A percentile compares a stretch with the other conserved stretches of the same genome.
These are phyloP conservation scores for Mucuna pruriens DNA, from an alignment of 306 rosid species.

Conservation along the genomic window DNA sequence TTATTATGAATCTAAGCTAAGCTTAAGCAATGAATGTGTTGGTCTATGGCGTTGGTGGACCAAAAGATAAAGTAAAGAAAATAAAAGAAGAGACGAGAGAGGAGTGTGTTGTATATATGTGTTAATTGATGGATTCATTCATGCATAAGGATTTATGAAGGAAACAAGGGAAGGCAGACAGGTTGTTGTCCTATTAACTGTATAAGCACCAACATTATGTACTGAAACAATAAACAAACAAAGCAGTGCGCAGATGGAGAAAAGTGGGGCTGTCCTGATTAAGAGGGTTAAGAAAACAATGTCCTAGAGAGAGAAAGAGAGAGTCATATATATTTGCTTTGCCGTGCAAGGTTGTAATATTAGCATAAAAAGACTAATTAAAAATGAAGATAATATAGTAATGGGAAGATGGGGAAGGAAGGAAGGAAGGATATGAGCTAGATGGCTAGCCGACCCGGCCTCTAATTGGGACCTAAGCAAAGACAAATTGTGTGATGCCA, in stretches of 20 bases:
- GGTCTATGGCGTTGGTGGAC: conserved; percentile 38
- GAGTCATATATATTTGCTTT: conserved; percentile 43
- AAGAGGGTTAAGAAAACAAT: conserved; percentile 64
- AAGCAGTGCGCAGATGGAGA: conserved; percentile 28
- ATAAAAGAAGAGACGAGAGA: not conserved
- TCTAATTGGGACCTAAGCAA: conserved; percentile 52
- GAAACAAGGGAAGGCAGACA: conserved; percentile 40
- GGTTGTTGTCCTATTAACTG: conserved; percentile 48
- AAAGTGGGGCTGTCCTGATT: conserved; percentile 44
- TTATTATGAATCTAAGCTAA: conserved; percentile 39
- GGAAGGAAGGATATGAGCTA: not conserved
- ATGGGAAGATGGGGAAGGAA: not conserved
- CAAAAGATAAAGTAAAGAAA: conserved; percentile 36
- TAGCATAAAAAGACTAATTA: not conserved
- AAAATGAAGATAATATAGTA: conserved; percentile 17
- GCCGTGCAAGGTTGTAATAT: conserved; percentile 55
- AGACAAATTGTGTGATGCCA: conserved; percentile 73
- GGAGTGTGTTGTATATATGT: no score
- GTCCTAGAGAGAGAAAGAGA: not conserved
- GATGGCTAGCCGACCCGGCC: conserved; percentile 45
- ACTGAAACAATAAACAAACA: conserved; percentile 49
- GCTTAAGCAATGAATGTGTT: conserved; percentile 38
- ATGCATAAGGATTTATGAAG: conserved; percentile 43
- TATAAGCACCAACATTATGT: conserved; percentile 40
- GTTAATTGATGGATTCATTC: no score